Evolutionary conservation across 177 flowering plant genomes (phyloP).

Genomic region (Vitis hybrid): DNA sequence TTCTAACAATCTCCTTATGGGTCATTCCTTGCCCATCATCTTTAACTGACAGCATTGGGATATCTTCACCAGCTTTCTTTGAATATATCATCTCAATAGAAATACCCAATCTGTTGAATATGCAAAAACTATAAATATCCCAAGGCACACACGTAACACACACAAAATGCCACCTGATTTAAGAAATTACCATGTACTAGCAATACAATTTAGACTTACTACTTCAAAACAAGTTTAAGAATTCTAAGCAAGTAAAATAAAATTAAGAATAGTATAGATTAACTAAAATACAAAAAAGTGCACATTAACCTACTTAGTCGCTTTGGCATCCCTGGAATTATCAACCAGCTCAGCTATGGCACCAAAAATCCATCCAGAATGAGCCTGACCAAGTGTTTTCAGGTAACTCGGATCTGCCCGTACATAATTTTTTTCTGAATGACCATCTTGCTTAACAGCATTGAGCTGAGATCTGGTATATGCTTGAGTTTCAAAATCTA

Average conservation of each 20-base stretch:
- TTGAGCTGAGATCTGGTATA: neutral
- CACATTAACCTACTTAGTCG: conserved; percentile 36
- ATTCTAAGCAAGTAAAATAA: neutral
- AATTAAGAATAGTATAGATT: neutral
- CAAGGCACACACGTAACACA: neutral
- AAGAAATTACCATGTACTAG: no score
- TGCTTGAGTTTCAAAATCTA: neutral
- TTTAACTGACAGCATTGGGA: conserved; percentile 50
- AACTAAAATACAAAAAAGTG: neutral
- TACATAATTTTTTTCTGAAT: conserved; percentile 22
- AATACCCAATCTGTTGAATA: conserved; percentile 38
- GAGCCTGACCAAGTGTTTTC: conserved; percentile 46
- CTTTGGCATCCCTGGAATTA: conserved; percentile 65
- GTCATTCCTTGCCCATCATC: conserved; percentile 71
- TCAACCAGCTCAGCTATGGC: conserved; percentile 71
- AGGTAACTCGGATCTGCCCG: conserved; percentile 44
- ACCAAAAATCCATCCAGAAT: conserved; percentile 65
- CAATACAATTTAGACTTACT: no score
- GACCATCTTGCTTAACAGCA: neutral
- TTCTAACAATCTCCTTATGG: conserved; percentile 42
- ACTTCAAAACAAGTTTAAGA: no score
- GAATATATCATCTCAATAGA: conserved; percentile 33
- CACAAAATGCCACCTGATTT: no score
- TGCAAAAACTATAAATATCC: neutral
- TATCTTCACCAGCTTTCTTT: conserved; percentile 26